Evolutionary conservation across 2,329 filamentous ascomycete genomes (phyloP).

Genomic region (Periconia sp.): DNA sequence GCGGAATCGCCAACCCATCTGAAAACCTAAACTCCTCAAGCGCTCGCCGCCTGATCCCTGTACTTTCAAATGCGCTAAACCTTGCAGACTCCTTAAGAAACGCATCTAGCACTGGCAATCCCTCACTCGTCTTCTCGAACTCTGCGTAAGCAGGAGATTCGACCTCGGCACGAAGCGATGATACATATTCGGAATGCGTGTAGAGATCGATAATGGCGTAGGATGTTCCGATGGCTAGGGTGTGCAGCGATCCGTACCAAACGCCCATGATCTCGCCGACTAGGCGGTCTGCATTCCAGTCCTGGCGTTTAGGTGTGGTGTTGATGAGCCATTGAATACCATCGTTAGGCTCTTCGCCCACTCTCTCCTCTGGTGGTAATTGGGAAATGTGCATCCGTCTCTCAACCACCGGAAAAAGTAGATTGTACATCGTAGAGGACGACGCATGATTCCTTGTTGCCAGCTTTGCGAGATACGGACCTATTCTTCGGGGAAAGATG

Average conservation of each 20-base stretch:
- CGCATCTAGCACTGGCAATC: conserved; percentile 17
- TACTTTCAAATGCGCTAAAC: conserved; percentile 5
- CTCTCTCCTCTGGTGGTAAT: too few relatives aligned
- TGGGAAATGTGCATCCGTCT: too few relatives aligned
- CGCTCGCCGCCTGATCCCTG: conserved; percentile 15
- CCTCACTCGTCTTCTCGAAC: conserved; percentile 1
- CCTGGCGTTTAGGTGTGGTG: conserved; percentile 8
- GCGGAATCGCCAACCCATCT: conserved; percentile 20
- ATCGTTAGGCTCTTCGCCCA: too few relatives aligned
- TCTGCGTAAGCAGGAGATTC: not conserved
- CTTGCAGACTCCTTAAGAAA: conserved; percentile 22
- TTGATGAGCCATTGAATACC: conserved; percentile 18
- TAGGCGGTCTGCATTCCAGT: conserved; percentile 9
- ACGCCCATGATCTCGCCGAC: conserved; percentile 17
- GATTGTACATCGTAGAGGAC: not conserved
- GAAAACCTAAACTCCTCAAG: conserved; percentile 17
- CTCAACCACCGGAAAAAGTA: not conserved
- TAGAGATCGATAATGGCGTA: conserved; percentile 19
- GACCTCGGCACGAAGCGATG: conserved; percentile 17
- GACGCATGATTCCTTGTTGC: not conserved
- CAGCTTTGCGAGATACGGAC: not conserved
- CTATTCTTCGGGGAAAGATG: not conserved
- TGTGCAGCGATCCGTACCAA: conserved; percentile 29
- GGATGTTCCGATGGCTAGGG: conserved; percentile 18
- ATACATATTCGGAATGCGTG: conserved; percentile 17